A percentile compares a stretch with the other conserved stretches of the same genome.
phyloP scores from a whole-genome alignment of 768 basidiomycete genomes.

The Heimioporus sp. region DNA sequence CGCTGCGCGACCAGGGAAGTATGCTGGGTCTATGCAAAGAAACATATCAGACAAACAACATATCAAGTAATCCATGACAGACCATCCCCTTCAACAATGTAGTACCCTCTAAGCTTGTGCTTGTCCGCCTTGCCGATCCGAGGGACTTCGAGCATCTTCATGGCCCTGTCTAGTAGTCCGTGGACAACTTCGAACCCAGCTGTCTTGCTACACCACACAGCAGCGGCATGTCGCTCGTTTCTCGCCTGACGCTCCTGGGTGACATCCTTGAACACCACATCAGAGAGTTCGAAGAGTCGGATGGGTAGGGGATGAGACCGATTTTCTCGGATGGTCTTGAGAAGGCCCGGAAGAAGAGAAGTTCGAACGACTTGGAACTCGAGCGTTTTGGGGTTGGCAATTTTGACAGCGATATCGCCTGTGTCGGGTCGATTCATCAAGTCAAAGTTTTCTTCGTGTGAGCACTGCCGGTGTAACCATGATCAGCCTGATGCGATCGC shows the following conservation, averaged over 20 bases:
- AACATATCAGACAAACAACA: slow-evolving; percentile 4
- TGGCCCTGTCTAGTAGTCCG: slow-evolving; percentile 89
- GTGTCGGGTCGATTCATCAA: slow-evolving; percentile 88
- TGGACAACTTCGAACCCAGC: slow-evolving; percentile 97
- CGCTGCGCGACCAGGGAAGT: slow-evolving; percentile 94
- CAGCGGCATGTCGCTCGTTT: slow-evolving; percentile 86
- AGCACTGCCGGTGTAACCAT: slow-evolving; percentile 59
- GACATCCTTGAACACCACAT: slow-evolving; percentile 87
- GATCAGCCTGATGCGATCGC: slow-evolving; percentile 3
- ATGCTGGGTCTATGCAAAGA: slow-evolving; percentile 70
- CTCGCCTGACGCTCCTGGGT: slow-evolving; percentile 77
- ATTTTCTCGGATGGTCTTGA: slow-evolving; percentile 97
- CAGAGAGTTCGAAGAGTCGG: slow-evolving; percentile 90
- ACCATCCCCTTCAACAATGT: slow-evolving; percentile 87
- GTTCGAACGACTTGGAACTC: slow-evolving; percentile 99
- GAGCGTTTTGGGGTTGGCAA: slow-evolving; percentile 95
- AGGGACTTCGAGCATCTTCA: slow-evolving; percentile 94
- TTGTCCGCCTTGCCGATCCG: slow-evolving; percentile 59
- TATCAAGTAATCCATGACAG: slow-evolving; percentile 24
- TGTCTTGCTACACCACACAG: slow-evolving; percentile 94
- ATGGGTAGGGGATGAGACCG: slow-evolving; percentile 89
- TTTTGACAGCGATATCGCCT: slow-evolving; percentile 77
- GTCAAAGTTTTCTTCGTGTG: slow-evolving; percentile 97
- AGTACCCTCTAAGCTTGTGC: slow-evolving; percentile 76
- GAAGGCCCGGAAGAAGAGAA: slow-evolving; percentile 89